phyloP scores from a whole-genome alignment of 2,329 filamentous ascomycete genomes.

The Herpotrichia juniperi region DNA sequence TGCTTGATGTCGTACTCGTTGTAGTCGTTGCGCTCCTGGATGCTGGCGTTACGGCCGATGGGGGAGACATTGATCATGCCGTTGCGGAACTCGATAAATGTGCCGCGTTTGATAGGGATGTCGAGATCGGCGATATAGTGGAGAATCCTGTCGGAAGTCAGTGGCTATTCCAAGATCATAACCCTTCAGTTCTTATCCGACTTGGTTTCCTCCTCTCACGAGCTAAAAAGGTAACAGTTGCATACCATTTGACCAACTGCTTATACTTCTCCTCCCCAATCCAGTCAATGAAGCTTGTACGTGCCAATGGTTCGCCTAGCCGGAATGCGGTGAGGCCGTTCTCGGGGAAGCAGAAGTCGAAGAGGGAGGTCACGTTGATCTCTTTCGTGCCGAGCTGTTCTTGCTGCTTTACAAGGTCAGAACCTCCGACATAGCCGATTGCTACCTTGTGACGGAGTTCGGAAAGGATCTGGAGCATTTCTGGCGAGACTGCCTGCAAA shows the following conservation, averaged over 20 bases:
- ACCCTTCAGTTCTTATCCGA: too few relatives aligned
- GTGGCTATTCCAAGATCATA: too few relatives aligned
- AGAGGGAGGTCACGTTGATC: slow-evolving; percentile 78
- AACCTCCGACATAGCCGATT: slow-evolving; percentile 92
- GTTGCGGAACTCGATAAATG: slow-evolving; percentile 87
- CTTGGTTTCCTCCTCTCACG: neutral
- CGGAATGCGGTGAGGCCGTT: slow-evolving; percentile 94
- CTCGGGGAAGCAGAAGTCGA: slow-evolving; percentile 98
- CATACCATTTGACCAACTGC: slow-evolving; percentile 68
- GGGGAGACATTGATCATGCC: slow-evolving; percentile 90
- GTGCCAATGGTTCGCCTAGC: slow-evolving; percentile 74
- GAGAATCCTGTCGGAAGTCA: slow-evolving; percentile 56
- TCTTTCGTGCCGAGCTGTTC: slow-evolving; percentile 80
- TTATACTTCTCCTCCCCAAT: slow-evolving; percentile 88
- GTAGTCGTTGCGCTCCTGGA: slow-evolving; percentile 80
- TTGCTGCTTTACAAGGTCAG: slow-evolving; percentile 91
- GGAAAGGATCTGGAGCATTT: slow-evolving; percentile 83
- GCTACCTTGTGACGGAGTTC: slow-evolving; percentile 84
- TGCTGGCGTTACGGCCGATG: slow-evolving; percentile 83
- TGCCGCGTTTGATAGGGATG: slow-evolving; percentile 81
- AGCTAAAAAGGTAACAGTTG: neutral
- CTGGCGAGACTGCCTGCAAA: slow-evolving; percentile 69
- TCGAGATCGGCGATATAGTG: slow-evolving; percentile 86
- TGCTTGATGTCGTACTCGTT: slow-evolving; percentile 80
- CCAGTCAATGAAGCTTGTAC: slow-evolving; percentile 88